Conservation (phyloP, 2,329 filamentous ascomycete genomes). For the Cryphonectria radicalis region DNA sequence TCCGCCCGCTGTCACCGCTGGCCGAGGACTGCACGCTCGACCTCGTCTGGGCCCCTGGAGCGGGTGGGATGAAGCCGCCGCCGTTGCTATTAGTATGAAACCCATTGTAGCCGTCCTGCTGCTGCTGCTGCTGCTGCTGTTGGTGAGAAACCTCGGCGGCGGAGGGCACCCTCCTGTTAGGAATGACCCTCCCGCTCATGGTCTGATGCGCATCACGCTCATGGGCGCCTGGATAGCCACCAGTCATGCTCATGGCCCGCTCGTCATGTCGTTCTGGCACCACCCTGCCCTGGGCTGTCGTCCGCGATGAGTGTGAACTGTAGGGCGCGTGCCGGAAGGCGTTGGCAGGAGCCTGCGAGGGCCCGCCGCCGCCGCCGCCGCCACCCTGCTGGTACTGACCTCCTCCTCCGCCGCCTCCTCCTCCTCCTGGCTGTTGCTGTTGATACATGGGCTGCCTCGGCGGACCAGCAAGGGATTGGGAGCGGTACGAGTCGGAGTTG, state of each 20-base stretch:
- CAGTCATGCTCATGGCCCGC: slow-evolving; percentile 94
- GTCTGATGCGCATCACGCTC: slow-evolving; percentile 86
- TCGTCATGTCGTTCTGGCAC: slow-evolving; percentile 93
- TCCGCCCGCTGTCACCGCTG: slow-evolving; percentile 58
- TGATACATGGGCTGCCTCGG: slow-evolving; percentile 75
- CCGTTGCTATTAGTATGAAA: slow-evolving; percentile 31
- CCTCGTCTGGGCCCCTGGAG: slow-evolving; percentile 59
- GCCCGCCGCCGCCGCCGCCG: slow-evolving; percentile 40
- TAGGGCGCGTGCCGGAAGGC: slow-evolving; percentile 81
- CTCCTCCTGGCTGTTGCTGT: slow-evolving; percentile 40
- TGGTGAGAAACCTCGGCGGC: slow-evolving; percentile 19
- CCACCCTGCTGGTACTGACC: slow-evolving; percentile 55
- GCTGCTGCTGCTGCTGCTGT: slow-evolving; percentile 26
- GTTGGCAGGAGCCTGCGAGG: slow-evolving; percentile 64
- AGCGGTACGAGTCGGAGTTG: slow-evolving; percentile 84
- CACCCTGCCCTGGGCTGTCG: slow-evolving; percentile 87
- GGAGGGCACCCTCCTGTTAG: slow-evolving; percentile 60
- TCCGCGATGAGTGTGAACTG: slow-evolving; percentile 68
- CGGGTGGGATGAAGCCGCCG: slow-evolving; percentile 43
- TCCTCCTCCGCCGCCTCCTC: too few relatives aligned
- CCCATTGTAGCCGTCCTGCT: slow-evolving; percentile 39
- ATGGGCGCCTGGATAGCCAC: slow-evolving; percentile 63
- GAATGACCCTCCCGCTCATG: slow-evolving; percentile 90
- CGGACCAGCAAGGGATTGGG: slow-evolving; percentile 85
- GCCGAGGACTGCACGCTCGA: slow-evolving; percentile 67